Percentiles rank a stretch among this genome's conserved stretches.
Evolutionary conservation across 2,329 filamentous ascomycete genomes (phyloP).

Genomic region (Ophiostoma sp.): DNA sequence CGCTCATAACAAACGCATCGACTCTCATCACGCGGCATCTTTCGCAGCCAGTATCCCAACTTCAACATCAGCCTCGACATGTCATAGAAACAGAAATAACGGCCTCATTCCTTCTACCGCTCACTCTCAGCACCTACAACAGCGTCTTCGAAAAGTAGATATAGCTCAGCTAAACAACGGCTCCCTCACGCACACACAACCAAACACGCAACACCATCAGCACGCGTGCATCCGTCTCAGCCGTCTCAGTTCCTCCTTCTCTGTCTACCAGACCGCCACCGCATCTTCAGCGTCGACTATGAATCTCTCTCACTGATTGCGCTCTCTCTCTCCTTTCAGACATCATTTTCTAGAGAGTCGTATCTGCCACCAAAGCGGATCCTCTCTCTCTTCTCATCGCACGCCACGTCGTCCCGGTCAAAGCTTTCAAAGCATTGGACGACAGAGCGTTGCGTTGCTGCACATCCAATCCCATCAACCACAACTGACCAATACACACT

Average conservation of each 20-base stretch:
- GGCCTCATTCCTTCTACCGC: conserved; percentile 7
- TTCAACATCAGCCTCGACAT: conserved; percentile 16
- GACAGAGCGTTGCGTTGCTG: conserved; percentile 19
- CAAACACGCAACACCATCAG: not conserved
- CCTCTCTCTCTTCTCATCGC: conserved; percentile 16
- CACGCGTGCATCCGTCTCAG: not conserved
- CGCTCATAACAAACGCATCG: conserved; percentile 12
- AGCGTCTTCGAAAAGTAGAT: too few relatives aligned
- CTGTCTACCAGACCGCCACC: too few relatives aligned
- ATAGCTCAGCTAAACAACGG: too few relatives aligned
- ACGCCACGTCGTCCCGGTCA: conserved; percentile 23
- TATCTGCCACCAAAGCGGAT: conserved; percentile 12
- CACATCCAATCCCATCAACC: not conserved
- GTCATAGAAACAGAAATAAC: conserved; percentile 24
- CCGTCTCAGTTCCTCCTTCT: not conserved
- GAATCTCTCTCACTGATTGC: conserved; percentile 32
- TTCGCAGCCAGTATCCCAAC: too few relatives aligned
- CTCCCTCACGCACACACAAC: not conserved
- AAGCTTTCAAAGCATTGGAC: conserved; percentile 17
- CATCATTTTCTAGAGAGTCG: not conserved
- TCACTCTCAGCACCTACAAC: not conserved
- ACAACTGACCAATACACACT: conserved; percentile 3
- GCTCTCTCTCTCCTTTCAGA: not conserved
- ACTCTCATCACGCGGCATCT: conserved; percentile 14
- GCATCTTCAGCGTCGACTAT: conserved; percentile 31